Conservation (phyloP, 1,284 basidiomycete genomes). For the Cerioporus squamosus region DNA sequence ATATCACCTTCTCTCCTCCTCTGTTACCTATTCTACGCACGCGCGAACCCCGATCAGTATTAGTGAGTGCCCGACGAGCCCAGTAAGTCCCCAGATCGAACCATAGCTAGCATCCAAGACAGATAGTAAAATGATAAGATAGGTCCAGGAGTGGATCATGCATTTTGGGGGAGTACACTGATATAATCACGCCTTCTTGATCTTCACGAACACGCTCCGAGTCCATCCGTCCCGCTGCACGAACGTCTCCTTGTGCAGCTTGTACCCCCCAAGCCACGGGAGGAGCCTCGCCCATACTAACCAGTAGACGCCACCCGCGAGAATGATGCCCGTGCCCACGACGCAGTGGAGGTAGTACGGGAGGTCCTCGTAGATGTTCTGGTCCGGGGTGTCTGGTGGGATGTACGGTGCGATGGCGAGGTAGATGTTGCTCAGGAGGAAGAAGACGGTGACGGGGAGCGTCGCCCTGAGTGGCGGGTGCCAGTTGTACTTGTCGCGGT, state of each 20-base stretch:
- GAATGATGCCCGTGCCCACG: constrained; percentile 50
- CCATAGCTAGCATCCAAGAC: no score
- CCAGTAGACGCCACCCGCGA: constrained; percentile 60
- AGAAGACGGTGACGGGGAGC: constrained; percentile 47
- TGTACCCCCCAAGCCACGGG: constrained; percentile 52
- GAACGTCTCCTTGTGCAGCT: constrained; percentile 47
- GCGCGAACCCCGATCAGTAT: no score
- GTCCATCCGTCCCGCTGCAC: constrained; percentile 50
- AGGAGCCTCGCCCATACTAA: constrained; percentile 55
- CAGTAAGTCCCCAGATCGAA: no score
- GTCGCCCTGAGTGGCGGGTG: constrained; percentile 53
- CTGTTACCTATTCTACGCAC: no score
- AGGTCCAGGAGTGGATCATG: no score
- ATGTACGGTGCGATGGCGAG: constrained; percentile 58
- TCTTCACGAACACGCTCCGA: constrained; percentile 15
- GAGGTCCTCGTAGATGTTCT: constrained; percentile 51
- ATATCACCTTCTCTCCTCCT: no score
- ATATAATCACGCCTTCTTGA: not conserved
- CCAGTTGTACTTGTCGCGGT: constrained; percentile 33
- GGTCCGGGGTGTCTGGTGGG: constrained; percentile 48
- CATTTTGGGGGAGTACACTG: no score
- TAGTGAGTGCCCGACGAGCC: no score
- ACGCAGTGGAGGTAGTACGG: constrained; percentile 66
- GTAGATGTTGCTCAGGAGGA: constrained; percentile 63
- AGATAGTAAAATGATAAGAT: no score